Evolutionary conservation across 352 stramenopile genomes (phyloP), one percentile per base, ranked within the genome.

Genomic region (Pythium pyrilobum): DNA sequence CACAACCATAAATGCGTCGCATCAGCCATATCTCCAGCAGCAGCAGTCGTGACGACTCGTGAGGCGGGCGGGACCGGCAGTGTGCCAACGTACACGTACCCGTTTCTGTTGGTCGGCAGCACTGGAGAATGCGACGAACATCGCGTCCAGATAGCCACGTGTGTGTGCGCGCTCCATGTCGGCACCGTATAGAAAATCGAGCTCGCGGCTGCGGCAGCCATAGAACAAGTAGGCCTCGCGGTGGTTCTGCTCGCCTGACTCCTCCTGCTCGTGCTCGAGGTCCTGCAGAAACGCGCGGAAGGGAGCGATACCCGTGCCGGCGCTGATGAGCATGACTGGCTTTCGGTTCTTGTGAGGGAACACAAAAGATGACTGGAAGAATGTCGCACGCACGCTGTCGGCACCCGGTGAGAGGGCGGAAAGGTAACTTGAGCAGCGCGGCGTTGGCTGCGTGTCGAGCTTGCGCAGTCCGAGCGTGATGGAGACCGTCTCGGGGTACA

Each of bases 201-300:
- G 49, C 4, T 69, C 73, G 10, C 62, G 67, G 8, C 66, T 56
- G 25, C 78, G 83, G 25, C 81, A 94, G 29, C 84, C 84, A 32
- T 90, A 88, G 45, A 89, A 94, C 21, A 94, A 48, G 39, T 89
- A 87, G 6, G 81, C 74, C 46, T 71, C 47, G 41, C 75, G 71
- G 33, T 69, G 67, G 18, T 67, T 62, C 3, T 32, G 18, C 33
- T 46, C 54, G 23, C 23, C 23, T 1, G 59, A 63, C 3, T 31
- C 40, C 25, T 66, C 58, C 13, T 66, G 51, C 62, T 90, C 77
- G 51, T 87, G 75, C 62, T 85, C 62, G 20, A 86, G 67, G 27
- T 90, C 77, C 50, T 94, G 81, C 6, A 91, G 28, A 34, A 94
- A 87, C 8, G 81, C 84, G 21, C 84, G 74, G 58, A 94, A 94